Evolutionary conservation across 2,329 filamentous ascomycete genomes (phyloP).

Genomic region (Clarireedia homoeocarpa): DNA sequence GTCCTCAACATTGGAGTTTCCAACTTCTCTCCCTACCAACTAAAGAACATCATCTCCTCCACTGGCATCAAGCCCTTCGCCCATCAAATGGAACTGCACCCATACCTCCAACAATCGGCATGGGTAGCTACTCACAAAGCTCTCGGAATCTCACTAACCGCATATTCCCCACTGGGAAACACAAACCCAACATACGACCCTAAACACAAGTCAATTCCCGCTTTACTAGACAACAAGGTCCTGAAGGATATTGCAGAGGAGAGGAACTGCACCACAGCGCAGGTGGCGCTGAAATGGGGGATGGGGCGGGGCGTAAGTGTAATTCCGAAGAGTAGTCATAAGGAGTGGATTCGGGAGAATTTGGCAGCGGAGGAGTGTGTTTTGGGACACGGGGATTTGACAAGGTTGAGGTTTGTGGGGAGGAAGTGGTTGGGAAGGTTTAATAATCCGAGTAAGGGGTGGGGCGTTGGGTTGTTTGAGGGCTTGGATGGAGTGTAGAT

Average conservation of each 20-base stretch:
- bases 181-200: conserved; percentile 35
- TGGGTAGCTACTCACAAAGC: conserved; percentile 22
- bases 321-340: conserved; percentile 43
- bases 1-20: conserved; percentile 74
- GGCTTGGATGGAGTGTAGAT: not conserved
- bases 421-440: conserved; percentile 27
- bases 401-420: conserved; percentile 27
- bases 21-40: conserved; percentile 59
- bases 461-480: conserved; percentile 28
- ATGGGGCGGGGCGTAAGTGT: conserved; percentile 39
- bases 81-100: conserved; percentile 77
- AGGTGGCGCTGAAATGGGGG: conserved; percentile 41
- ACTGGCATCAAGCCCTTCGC: conserved; percentile 51
- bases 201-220: not conserved
- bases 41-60: conserved; percentile 6
- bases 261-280: conserved; percentile 30
- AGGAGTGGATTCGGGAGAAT: conserved; percentile 38
- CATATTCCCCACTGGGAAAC: conserved; percentile 33
- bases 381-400: conserved; percentile 32
- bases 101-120: conserved; percentile 56
- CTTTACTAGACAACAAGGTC: not conserved
- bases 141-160: conserved; percentile 29
- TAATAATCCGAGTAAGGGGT: conserved; percentile 29
- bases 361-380: conserved; percentile 40
- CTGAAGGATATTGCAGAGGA: not conserved